These are phyloP conservation scores for Podospora bellae-mahoneyi DNA, from an alignment of 495 filamentous ascomycete species.

Conservation along the genomic window DNA sequence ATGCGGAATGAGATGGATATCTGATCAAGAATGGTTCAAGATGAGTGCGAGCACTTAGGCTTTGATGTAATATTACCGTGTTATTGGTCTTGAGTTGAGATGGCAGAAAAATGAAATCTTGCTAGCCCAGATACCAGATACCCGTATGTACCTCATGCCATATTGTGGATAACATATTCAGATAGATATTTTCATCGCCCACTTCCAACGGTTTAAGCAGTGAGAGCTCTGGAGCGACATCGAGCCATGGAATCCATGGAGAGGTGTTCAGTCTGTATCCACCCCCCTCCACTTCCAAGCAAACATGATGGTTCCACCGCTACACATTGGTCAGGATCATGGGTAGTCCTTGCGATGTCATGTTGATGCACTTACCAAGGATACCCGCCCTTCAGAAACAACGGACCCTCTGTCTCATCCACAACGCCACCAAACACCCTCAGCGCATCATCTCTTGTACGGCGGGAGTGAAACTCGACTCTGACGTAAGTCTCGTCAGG, in stretches of 20 bases:
- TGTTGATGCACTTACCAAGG: background rate
- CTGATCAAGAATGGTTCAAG: background rate
- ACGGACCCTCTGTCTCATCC: background rate
- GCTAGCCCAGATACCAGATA: background rate
- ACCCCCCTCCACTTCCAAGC: background rate
- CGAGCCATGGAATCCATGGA: too few species aligned
- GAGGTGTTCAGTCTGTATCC: background rate
- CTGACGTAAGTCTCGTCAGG: background rate
- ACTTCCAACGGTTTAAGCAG: background rate
- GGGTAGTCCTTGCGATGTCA: background rate
- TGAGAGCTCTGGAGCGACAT: background rate
- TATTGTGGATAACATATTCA: background rate
- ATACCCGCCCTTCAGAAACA: background rate
- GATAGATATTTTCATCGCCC: background rate
- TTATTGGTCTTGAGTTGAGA: background rate
- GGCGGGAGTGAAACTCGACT: background rate
- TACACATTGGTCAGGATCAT: background rate
- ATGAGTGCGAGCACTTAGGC: background rate
- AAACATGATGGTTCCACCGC: background rate
- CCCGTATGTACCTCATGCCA: too few species aligned
- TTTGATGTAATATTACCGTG: background rate
- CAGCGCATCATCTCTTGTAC: background rate
- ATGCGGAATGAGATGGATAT: conserved; percentile 25
- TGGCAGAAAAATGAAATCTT: background rate
- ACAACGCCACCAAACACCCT: background rate